Evolutionary conservation across 805 yeast species (phyloP).

Genomic region (Candida vartiovaarae): DNA sequence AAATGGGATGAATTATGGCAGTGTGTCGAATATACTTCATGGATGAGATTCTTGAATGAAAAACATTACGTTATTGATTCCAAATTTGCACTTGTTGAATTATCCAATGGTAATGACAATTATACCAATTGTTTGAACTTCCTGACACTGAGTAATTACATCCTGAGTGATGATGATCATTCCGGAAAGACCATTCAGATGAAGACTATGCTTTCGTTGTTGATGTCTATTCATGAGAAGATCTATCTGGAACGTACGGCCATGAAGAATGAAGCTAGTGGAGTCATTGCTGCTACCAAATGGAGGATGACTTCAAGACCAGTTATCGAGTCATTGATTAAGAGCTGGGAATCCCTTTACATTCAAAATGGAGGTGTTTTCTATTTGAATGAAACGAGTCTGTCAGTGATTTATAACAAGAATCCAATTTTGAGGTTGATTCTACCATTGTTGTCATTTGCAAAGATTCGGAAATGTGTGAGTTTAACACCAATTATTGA

Average conservation of each 20-base stretch:
- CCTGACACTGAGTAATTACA: conserved; percentile 35
- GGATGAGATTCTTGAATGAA: conserved; percentile 37
- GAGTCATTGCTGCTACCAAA: conserved; percentile 41
- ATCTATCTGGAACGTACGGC: conserved; percentile 45
- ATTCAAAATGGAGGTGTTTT: conserved; percentile 57
- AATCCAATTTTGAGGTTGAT: conserved; percentile 56
- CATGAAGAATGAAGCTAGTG: conserved; percentile 29
- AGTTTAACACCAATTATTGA: conserved; percentile 55
- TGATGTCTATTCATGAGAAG: conserved; percentile 62
- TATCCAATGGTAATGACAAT: conserved; percentile 48
- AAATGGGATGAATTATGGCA: conserved; percentile 54
- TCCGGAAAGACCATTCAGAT: conserved; percentile 33
- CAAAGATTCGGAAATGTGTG: conserved; percentile 59
- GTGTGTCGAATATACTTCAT: conserved; percentile 40
- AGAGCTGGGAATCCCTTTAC: conserved; percentile 62
- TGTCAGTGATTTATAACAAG: conserved; percentile 36
- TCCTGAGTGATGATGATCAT: conserved; percentile 29
- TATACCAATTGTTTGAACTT: conserved; percentile 40
- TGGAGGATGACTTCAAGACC: conserved; percentile 67
- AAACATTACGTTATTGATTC: conserved; percentile 41
- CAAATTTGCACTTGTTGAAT: conserved; percentile 45
- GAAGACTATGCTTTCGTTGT: conserved; percentile 45
- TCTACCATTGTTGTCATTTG: conserved; percentile 58
- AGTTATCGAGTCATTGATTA: conserved; percentile 46
- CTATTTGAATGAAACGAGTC: conserved; percentile 41